A percentile compares a stretch with the other conserved stretches of the same genome.
phyloP scores from a whole-genome alignment of 495 filamentous ascomycete genomes.

The Penicillium verhagenii region DNA sequence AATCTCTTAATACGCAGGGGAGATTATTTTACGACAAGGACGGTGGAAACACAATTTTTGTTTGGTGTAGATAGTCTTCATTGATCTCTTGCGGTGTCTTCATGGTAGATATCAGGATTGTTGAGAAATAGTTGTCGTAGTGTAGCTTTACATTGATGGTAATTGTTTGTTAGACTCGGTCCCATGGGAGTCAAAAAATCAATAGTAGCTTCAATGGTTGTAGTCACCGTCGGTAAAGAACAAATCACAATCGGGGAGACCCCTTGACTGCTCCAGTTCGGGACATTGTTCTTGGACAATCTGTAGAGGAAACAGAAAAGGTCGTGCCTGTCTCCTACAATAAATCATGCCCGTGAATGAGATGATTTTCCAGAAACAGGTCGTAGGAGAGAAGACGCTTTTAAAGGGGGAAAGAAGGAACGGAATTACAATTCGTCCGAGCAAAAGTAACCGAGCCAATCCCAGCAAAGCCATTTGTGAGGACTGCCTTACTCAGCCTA shows the following conservation, averaged over 20 bases:
- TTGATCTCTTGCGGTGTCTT: no score
- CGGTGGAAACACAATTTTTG: no score
- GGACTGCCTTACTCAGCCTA: constrained; percentile 20
- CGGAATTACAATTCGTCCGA: constrained; percentile 33
- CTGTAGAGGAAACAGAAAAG: constrained; percentile 61
- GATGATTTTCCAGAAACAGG: constrained; percentile 50
- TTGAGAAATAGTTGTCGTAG: no score
- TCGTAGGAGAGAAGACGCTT: constrained; percentile 10
- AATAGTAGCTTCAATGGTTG: constrained; percentile 27
- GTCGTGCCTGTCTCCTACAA: constrained; percentile 72
- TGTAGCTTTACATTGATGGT: no score
- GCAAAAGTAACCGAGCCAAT: constrained; percentile 32
- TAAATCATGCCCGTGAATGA: constrained; percentile 73
- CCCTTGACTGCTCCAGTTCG: constrained; percentile 68
- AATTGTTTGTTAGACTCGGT: no score
- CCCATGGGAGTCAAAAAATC: neutral
- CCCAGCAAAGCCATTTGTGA: constrained; percentile 35
- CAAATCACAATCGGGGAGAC: constrained; percentile 46
- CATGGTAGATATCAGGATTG: no score
- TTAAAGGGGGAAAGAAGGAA: neutral
- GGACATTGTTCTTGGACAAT: constrained; percentile 60
- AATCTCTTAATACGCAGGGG: no score
- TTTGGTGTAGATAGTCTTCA: no score
- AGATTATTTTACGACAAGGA: no score
- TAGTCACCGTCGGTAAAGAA: constrained; percentile 66